Evolutionary conservation across 805 yeast species (phyloP).

Genomic region (Candida khao-thaluensis): DNA sequence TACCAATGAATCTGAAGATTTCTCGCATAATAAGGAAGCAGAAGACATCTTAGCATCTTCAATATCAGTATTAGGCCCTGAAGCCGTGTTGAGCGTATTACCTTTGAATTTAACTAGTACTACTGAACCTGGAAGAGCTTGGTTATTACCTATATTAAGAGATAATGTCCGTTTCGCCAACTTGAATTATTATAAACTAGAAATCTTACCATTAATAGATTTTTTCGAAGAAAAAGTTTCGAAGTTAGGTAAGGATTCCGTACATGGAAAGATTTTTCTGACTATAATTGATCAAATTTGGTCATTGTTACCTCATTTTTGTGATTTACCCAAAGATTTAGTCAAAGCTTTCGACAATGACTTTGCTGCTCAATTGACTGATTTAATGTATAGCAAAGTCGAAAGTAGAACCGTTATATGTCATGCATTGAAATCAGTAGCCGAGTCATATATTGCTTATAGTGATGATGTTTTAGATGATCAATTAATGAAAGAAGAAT

Average conservation of each 20-base stretch:
- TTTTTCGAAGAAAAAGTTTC: slow-evolving; percentile 51
- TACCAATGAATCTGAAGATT: slow-evolving; percentile 67
- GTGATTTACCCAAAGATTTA: slow-evolving; percentile 82
- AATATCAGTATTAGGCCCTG: slow-evolving; percentile 82
- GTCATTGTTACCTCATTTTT: slow-evolving; percentile 86
- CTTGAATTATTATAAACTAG: slow-evolving; percentile 58
- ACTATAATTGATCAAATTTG: slow-evolving; percentile 90
- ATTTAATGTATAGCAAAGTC: slow-evolving; percentile 68
- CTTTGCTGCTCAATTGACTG: slow-evolving; percentile 77
- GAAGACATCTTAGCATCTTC: slow-evolving; percentile 81
- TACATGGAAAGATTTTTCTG: slow-evolving; percentile 73
- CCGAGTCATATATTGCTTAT: slow-evolving; percentile 70
- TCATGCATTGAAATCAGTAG: slow-evolving; percentile 72
- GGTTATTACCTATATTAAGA: slow-evolving; percentile 89
- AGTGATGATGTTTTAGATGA: slow-evolving; percentile 56
- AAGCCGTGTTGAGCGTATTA: slow-evolving; percentile 64
- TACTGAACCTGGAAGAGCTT: slow-evolving; percentile 80
- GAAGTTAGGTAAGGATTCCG: slow-evolving; percentile 51
- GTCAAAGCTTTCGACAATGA: slow-evolving; percentile 60
- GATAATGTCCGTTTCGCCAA: slow-evolving; percentile 77
- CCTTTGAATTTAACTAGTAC: slow-evolving; percentile 75
- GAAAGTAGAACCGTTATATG: slow-evolving; percentile 81
- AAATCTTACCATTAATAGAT: slow-evolving; percentile 65
- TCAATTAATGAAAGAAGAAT: slow-evolving; percentile 55
- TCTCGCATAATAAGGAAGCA: slow-evolving; percentile 68